Evolutionary conservation across 2,329 filamentous ascomycete genomes (phyloP).

Genomic region (Zymoseptoria pseudotritici): DNA sequence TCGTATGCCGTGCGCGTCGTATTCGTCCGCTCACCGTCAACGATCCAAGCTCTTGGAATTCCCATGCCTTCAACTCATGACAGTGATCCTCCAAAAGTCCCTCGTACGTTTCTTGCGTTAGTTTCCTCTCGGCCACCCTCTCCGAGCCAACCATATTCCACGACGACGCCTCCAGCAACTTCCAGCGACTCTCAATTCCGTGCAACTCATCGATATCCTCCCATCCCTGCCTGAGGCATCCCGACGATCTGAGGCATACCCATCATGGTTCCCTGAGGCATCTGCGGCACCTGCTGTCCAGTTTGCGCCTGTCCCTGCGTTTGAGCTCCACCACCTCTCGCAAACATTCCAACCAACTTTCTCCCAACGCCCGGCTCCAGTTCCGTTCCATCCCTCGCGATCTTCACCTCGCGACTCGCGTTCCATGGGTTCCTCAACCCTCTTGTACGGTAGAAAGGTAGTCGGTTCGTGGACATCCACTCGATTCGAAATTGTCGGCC

Average conservation of each 20-base stretch:
- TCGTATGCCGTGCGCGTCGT: neutral
- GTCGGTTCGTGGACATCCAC: slow-evolving; percentile 74
- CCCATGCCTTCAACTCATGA: neutral
- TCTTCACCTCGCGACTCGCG: slow-evolving; percentile 89
- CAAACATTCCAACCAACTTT: slow-evolving; percentile 68
- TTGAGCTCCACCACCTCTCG: neutral
- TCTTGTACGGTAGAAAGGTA: slow-evolving; percentile 83
- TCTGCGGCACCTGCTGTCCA: neutral
- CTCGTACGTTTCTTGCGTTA: neutral
- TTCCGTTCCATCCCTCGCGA: slow-evolving; percentile 89
- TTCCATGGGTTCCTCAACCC: slow-evolving; percentile 92
- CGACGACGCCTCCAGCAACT: neutral
- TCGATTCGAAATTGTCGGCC: slow-evolving; percentile 87
- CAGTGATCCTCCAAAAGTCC: too few species aligned
- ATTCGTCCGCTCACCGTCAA: neutral
- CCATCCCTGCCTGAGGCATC: neutral
- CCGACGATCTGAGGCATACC: neutral
- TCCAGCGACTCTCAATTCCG: neutral
- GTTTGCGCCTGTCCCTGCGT: slow-evolving; percentile 10
- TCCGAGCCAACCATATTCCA: neutral
- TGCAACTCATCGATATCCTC: neutral
- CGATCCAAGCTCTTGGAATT: neutral
- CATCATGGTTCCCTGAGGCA: neutral
- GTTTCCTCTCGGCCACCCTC: neutral
- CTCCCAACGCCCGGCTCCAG: slow-evolving; percentile 75